Evolutionary conservation across 768 basidiomycete genomes (phyloP).

Genomic region (Phlegmacium glaucopus): DNA sequence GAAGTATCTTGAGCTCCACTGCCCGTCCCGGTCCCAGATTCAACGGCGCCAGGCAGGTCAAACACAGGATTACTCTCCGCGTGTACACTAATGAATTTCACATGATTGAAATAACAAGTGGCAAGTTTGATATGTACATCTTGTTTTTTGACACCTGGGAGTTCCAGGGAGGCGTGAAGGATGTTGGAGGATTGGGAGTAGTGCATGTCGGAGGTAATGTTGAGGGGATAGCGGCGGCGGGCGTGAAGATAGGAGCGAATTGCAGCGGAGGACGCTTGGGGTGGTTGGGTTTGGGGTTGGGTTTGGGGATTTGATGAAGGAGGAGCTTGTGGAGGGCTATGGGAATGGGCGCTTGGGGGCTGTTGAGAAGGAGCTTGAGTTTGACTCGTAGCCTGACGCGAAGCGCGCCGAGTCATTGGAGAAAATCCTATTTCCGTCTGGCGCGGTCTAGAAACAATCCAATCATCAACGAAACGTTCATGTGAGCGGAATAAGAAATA

Average conservation of each 20-base stretch:
- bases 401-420: no score
- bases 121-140: constrained; percentile 60
- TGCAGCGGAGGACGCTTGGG: background rate
- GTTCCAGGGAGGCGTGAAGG: constrained; percentile 60
- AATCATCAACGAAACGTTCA: no score
- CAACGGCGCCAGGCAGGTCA: constrained; percentile 14
- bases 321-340: background rate
- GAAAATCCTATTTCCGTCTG: no score
- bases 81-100: constrained; percentile 56
- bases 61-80: constrained; percentile 44
- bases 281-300: background rate
- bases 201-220: constrained; percentile 58
- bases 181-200: constrained; percentile 49
- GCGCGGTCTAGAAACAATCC: no score
- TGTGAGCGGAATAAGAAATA: no score
- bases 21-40: background rate
- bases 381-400: background rate
- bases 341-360: background rate
- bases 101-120: constrained; percentile 57
- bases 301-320: background rate
- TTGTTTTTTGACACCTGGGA: constrained; percentile 60
- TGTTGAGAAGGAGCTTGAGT: background rate
- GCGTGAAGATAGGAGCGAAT: background rate
- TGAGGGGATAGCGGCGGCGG: background rate
- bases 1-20: background rate